Evolutionary conservation across 495 filamentous ascomycete genomes (phyloP), one percentile per base, ranked within the genome.

Genomic region (Penicillium mononematosum): DNA sequence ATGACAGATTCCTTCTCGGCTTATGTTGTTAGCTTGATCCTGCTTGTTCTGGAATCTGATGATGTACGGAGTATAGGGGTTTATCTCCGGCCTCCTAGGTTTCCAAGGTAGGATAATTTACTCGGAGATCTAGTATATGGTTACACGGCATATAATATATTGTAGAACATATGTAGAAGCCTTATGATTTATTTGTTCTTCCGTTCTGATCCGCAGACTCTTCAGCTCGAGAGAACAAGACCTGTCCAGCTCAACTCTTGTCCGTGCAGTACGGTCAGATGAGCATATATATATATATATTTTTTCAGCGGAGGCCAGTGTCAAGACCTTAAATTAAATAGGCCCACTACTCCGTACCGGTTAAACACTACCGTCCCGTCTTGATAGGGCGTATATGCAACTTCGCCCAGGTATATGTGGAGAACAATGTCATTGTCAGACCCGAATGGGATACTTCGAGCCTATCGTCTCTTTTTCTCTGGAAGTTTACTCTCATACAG

Each of bases 301-400:
- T n/a, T n/a, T n/a, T n/a, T 1, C 36, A 17, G n/a, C 3, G 10
- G 4, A 34, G 10, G 4, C 31, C 31, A 34, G 34, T 50, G n/a
- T 52, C 36, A 25, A 52, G 49, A 51, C 22, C 49, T 51, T 51
- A 51, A 50, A 10, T 27, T 25, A 41, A 29, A 25, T 20, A 7
- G 50, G 24, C 50, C 38, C 50, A 52, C 38, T 43, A 16, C n/a
- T n/a, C n/a, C n/a, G n/a, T n/a, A n/a, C 50, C 38, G 38, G 36
- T 3, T 19, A 43, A 32, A 52, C 22, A 43, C 24, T n/a, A 31
- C 4, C 25, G 8, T 36, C 17, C 14, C 20, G 8, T 3, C 24
- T 27, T 31, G 4, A 16, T 20, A 31, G 24, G 20, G 25, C 38
- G 50, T 52, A 32, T 31, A 52, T 52, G 34, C 50, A 42, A 9